phyloP scores from a whole-genome alignment of 768 basidiomycete genomes.

The Tulasnella sp. region DNA sequence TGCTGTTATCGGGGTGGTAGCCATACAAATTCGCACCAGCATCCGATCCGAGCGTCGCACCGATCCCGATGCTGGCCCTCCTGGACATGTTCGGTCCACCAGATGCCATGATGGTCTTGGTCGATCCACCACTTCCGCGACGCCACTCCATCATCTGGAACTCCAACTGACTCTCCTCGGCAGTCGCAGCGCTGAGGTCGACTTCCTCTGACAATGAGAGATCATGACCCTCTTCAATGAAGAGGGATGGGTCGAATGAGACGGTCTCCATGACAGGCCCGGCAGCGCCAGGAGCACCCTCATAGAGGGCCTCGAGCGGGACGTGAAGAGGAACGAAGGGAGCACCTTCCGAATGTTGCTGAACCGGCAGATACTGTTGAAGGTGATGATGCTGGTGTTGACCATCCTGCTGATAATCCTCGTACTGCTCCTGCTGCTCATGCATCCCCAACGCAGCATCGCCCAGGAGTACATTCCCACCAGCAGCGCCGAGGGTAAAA shows the following conservation, averaged over 20 bases:
- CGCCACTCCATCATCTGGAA: slow-evolving; percentile 17
- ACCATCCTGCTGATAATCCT: slow-evolving; percentile 1
- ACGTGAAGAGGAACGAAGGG: slow-evolving; percentile 5
- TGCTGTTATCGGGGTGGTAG: not conserved
- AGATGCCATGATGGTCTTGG: not conserved
- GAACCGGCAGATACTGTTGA: not conserved
- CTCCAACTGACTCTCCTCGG: slow-evolving; percentile 13
- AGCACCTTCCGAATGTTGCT: not conserved
- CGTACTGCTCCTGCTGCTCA: not conserved
- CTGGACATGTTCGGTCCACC: not conserved
- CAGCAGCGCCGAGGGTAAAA: not conserved
- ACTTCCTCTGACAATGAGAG: not conserved
- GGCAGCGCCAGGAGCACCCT: not conserved
- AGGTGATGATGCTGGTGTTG: not conserved
- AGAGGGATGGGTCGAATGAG: slow-evolving; percentile 4
- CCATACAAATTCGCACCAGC: slow-evolving; percentile 7
- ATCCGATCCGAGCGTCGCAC: slow-evolving; percentile 2
- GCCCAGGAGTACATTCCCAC: slow-evolving; percentile 5
- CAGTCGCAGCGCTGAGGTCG: not conserved
- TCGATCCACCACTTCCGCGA: not conserved
- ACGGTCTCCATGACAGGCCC: not conserved
- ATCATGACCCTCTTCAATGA: slow-evolving; percentile 1
- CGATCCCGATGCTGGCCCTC: slow-evolving; percentile 11
- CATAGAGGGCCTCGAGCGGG: slow-evolving; percentile 10
- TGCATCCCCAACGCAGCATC: slow-evolving; percentile 12